Evolutionary conservation across 1,284 basidiomycete species (phyloP), one percentile per base, ranked within the genome.

Genomic region (Apiotrichum laibachii): DNA sequence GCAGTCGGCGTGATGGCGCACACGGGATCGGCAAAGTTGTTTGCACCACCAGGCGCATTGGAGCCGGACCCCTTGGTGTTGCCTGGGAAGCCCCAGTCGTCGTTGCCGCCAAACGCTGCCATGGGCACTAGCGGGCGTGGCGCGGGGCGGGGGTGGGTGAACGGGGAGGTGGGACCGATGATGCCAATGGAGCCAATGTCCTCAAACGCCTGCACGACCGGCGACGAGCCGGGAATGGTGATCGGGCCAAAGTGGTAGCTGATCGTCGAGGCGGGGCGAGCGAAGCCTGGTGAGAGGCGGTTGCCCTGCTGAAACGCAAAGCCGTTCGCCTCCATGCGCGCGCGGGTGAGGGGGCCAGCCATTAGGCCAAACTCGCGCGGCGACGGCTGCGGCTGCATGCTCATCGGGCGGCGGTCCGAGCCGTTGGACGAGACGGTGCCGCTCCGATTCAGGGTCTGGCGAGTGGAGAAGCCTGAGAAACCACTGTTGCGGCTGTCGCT

Each of bases 191-290:
- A 35, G 21, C 49, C 49, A 18, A 50, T 50, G 35, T 50, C 49
- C 37, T 50, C 49, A 18, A 50, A 50, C 5, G 49, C 49, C 19
- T 50, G 49, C 19, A 50, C 49, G 10, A 50, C 49, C 1, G 49
- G 49, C 2, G 49, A 50, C 5, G 12, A 15, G 5, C 33, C 49
- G 3, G 49, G 22, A 13, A 50, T 50, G 35, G 49, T 37, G 19
- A 50, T 50, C 8, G 35, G 35, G 13, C 49, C 49, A 26, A 50
- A 50, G 13, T 50, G 34, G 49, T 50, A 50, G 16, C 18, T 19
- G 5, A 50, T 26, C n/a, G 34, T 19, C 10, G 34, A 39, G 2
- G 31, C n/a, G n/a, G 49, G 49, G 21, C 49, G 34, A 11, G 11
- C 11, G 2, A 46, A 8, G 45, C 21, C 13, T 15, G 45, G 45